Percentiles rank a stretch among this genome's conserved stretches.
These are phyloP conservation scores for Yamadazyma kitorensis DNA, from an alignment of 805 yeast genomes.

Conservation along the genomic window DNA sequence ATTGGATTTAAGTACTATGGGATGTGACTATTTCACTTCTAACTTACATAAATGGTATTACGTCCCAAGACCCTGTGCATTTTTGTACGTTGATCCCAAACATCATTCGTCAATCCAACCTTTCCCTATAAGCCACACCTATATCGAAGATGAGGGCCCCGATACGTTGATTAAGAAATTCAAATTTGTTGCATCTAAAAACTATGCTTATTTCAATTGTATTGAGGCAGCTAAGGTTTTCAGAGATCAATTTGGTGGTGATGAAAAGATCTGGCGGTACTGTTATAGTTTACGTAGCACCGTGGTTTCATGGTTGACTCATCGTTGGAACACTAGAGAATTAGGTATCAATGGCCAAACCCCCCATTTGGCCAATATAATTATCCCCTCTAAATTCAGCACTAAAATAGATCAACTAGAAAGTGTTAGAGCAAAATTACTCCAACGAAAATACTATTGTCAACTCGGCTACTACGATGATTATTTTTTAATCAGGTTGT, in stretches of 20 bases:
- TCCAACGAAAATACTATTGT: constrained; percentile 3
- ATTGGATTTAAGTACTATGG: constrained; percentile 34
- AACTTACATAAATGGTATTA: constrained; percentile 72
- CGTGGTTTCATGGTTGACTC: constrained; percentile 29
- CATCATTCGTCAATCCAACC: constrained; percentile 53
- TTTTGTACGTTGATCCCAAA: constrained; percentile 53
- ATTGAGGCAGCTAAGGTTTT: constrained; percentile 53
- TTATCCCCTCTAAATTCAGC: constrained; percentile 9
- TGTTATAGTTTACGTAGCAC: constrained; percentile 32
- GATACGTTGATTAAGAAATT: constrained; percentile 45
- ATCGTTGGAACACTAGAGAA: constrained; percentile 9
- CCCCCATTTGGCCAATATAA: constrained; percentile 9
- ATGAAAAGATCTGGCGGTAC: constrained; percentile 47
- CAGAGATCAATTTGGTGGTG: constrained; percentile 61
- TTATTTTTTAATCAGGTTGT: constrained; percentile 40
- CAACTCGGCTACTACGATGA: constrained; percentile 14
- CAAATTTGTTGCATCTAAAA: constrained; percentile 48
- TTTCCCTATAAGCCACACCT: constrained; percentile 55
- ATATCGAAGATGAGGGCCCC: constrained; percentile 24
- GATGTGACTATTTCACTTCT: constrained; percentile 60
- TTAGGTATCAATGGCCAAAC: constrained; percentile 1
- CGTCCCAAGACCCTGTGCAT: constrained; percentile 56
- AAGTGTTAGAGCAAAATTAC: too few species aligned
- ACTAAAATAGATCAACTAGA: too few species aligned
- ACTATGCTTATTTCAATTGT: constrained; percentile 40